Percentiles rank a stretch among this genome's conserved stretches.
These are phyloP conservation scores for Aureobasidium melanogenum DNA, from an alignment of 2,329 filamentous ascomycete genomes.

Conservation along the genomic window DNA sequence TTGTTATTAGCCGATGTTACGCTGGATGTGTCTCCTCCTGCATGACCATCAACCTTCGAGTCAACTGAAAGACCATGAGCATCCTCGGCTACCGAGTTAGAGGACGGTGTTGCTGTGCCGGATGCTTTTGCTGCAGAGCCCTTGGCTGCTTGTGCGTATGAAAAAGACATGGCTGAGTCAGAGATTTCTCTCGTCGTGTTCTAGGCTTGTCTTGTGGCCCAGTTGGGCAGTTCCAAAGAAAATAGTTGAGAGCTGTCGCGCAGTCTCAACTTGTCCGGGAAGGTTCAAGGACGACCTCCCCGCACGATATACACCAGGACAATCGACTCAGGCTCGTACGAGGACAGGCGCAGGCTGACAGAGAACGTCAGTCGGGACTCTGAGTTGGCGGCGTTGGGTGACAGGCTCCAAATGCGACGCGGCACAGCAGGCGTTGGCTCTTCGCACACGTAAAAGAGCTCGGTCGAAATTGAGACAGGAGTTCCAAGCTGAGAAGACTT, in stretches of 20 bases:
- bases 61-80: slow-evolving; percentile 27
- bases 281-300: slow-evolving; percentile 11
- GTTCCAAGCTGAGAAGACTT: neutral
- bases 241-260: slow-evolving; percentile 8
- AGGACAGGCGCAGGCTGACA: slow-evolving; percentile 1
- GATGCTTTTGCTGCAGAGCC: slow-evolving; percentile 46
- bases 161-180: slow-evolving; percentile 45
- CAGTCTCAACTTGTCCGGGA: slow-evolving; percentile 12
- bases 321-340: neutral
- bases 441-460: neutral
- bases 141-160: slow-evolving; percentile 92
- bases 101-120: slow-evolving; percentile 34
- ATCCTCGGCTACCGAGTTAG: slow-evolving; percentile 28
- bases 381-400: neutral
- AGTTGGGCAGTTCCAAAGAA: slow-evolving; percentile 3
- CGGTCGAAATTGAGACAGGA: neutral
- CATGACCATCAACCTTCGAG: slow-evolving; percentile 20
- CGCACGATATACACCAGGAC: slow-evolving; percentile 6
- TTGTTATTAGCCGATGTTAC: slow-evolving; percentile 47
- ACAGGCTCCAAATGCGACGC: neutral
- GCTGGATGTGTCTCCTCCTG: slow-evolving; percentile 19
- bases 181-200: slow-evolving; percentile 55
- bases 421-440: neutral
- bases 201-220: slow-evolving; percentile 67
- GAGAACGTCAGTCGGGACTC: neutral